phyloP scores from a whole-genome alignment of 2,329 filamentous ascomycete species.

The Phialocephala subalpina region DNA sequence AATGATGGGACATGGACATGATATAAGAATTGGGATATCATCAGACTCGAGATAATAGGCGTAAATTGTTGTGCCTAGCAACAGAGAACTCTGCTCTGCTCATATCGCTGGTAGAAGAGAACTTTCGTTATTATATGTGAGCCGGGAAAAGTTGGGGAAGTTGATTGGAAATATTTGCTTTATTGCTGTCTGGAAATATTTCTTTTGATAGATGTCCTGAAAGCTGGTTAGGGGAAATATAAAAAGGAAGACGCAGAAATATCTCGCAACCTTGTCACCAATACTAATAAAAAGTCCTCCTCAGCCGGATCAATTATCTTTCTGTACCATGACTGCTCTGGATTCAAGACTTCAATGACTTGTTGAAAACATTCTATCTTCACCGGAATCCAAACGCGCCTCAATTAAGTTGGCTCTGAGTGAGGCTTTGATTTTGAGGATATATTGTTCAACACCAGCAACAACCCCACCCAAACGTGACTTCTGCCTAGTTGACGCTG shows the following conservation, averaged over 20 bases:
- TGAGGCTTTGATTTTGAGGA: too few relatives aligned
- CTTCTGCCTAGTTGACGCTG: neutral
- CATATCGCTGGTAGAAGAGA: neutral
- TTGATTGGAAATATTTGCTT: neutral
- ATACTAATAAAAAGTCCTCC: neutral
- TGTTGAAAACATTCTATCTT: neutral
- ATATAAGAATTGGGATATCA: neutral
- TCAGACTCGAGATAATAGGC: neutral
- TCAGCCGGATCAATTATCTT: neutral
- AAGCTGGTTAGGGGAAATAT: neutral
- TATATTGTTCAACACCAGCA: too few relatives aligned
- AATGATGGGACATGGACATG: neutral
- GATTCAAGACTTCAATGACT: neutral
- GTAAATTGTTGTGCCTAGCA: neutral
- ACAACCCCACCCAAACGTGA: too few relatives aligned
- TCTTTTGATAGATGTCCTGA: neutral
- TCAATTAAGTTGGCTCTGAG: neutral
- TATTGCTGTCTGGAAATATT: neutral
- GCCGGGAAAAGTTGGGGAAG: neutral
- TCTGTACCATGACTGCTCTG: neutral
- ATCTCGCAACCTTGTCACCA: neutral
- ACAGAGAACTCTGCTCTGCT: neutral
- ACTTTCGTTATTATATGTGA: neutral
- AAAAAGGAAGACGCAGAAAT: neutral
- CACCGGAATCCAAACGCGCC: neutral